phyloP scores from a whole-genome alignment of 1,284 basidiomycete species.

The Trametes pubescens region DNA sequence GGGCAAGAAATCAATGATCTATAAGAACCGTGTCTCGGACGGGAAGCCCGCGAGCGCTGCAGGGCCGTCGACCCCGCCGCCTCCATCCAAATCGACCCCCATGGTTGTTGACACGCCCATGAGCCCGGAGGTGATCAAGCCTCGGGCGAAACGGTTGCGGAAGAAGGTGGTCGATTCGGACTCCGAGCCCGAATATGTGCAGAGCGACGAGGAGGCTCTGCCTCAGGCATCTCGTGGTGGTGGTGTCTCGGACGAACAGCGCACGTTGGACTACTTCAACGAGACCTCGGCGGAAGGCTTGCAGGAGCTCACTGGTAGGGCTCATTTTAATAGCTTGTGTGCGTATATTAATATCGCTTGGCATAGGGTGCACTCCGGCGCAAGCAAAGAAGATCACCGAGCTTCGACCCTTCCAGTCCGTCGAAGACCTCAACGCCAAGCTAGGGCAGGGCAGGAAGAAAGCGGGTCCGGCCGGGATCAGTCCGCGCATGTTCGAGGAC shows the following conservation, averaged over 20 bases:
- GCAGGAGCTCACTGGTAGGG: conserved; percentile 89
- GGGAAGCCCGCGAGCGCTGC: conserved; percentile 30
- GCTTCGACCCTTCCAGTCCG: conserved; percentile 82
- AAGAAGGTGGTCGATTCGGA: conserved; percentile 74
- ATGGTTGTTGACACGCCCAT: conserved; percentile 27
- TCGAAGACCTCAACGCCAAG: conserved; percentile 83
- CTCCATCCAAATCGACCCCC: conserved; percentile 30
- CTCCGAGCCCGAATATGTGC: conserved; percentile 56
- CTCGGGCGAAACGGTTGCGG: conserved; percentile 59
- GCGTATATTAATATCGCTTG: conserved; percentile 28
- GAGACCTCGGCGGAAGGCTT: conserved; percentile 74
- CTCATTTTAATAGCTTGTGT: background rate
- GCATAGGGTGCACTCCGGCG: conserved; percentile 81
- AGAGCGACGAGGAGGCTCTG: conserved; percentile 47
- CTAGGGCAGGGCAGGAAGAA: conserved; percentile 87
- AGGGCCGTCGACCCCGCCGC: conserved; percentile 29
- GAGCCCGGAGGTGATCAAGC: conserved; percentile 51
- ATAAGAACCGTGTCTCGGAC: conserved; percentile 67
- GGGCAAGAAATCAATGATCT: conserved; percentile 80
- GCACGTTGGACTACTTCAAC: conserved; percentile 90
- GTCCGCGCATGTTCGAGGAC: conserved; percentile 90
- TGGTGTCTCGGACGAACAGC: conserved; percentile 47
- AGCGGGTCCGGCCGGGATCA: conserved; percentile 82
- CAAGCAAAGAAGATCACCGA: conserved; percentile 86
- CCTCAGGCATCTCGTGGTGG: conserved; percentile 34